Base-by-base conservation (phyloP, 352 stramenopile species). In the Phytophthora boehmeriae region DNA sequence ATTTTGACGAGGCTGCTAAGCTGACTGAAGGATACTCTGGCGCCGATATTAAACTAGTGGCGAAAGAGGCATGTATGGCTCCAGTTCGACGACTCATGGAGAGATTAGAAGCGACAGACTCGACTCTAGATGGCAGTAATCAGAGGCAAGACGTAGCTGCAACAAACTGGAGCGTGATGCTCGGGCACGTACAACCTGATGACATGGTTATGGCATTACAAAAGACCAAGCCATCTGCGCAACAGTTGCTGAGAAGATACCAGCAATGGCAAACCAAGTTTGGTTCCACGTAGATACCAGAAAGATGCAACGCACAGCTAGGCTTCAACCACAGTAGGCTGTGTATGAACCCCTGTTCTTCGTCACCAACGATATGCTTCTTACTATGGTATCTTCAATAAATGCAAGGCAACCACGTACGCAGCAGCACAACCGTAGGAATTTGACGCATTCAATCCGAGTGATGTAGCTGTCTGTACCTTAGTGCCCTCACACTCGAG, bases 41-140 rank as follows among this genome's bases (percentile, higher is more conserved):
- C 4, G 80, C 87, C 0, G 87, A 95, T 47, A 92, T 95, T 55
- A 93, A 94, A 44, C 71, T 95, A 22, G 86, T 95, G 3, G 77
- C 87, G 5, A 95, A 95, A 66, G 87, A 95, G 63, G 77, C 86
- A 27, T 92, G 81, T 48, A 95, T 95, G 87, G 82, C 80, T 17
- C 87, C 87, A 0, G 85, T 95, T 10, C 66, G 87, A 2, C 63
- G 87, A 0, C 71, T 95, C 13, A 90, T 95, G 75, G 59, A 61
- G 8, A 75, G 80, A 25, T 54, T 95, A 1, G 87, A 95, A 44
- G 35, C 69, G 1, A 55, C 75, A 0, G 78, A 30, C 42, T 59
- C 19, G 45, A 61, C 30, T 54, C 50, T 65, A 54, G 4, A 3
- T 4, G 25, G 28, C 22, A 56, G 49, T 19, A 75, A 75, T 23